These are phyloP conservation scores for Coemansia sp. DNA, from an alignment of 192 early-diverging fungal genomes.

Conservation along the genomic window DNA sequence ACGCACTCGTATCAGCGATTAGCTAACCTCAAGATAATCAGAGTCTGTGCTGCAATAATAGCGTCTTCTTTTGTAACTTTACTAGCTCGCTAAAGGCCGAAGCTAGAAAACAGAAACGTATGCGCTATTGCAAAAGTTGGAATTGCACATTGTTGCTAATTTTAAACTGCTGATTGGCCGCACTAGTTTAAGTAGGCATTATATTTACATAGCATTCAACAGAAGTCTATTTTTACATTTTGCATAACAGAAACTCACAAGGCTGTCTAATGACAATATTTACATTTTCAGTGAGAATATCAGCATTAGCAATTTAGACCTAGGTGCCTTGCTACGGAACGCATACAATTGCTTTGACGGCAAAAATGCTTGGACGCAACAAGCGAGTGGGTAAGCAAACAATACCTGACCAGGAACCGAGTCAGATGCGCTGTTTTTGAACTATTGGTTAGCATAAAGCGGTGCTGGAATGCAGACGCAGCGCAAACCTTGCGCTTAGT, in stretches of 20 bases:
- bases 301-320: background rate
- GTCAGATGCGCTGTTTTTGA: background rate
- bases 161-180: background rate
- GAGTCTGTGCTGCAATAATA: background rate
- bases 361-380: background rate
- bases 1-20: background rate
- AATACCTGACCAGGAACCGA: background rate
- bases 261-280: background rate
- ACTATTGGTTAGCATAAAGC: background rate
- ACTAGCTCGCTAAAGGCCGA: background rate
- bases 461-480: background rate
- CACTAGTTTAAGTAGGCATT: background rate
- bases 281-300: background rate
- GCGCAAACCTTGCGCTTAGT: background rate
- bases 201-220: background rate
- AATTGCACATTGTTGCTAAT: background rate
- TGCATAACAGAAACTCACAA: background rate
- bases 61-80: background rate
- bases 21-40: background rate
- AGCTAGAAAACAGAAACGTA: background rate
- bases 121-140: background rate
- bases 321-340: background rate
- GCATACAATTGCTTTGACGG: background rate
- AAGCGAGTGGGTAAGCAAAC: background rate
- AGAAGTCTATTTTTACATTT: slow-evolving; percentile 1